phyloP scores from a whole-genome alignment of 768 basidiomycete species.

The Atractiella rhizophila region DNA sequence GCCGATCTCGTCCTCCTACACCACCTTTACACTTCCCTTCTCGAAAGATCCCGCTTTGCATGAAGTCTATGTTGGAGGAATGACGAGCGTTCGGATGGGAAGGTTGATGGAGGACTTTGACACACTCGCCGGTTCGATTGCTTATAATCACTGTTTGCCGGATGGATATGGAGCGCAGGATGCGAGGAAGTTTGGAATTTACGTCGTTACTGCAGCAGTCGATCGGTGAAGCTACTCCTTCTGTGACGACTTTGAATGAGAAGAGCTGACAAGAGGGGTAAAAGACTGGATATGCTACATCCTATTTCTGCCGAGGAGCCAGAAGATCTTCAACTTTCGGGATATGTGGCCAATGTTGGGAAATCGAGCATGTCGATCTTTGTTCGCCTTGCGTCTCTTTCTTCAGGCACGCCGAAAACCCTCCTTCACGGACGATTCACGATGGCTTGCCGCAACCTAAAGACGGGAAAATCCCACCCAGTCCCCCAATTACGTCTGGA shows the following conservation, averaged over 20 bases:
- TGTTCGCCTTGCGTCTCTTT: constrained; percentile 10
- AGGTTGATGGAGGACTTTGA: constrained; percentile 13
- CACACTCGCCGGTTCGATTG: constrained; percentile 5
- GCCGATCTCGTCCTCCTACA: constrained; percentile 9
- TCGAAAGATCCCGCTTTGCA: constrained; percentile 3
- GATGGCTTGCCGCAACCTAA: constrained; percentile 12
- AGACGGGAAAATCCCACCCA: constrained; percentile 9
- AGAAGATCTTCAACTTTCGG: constrained; percentile 15
- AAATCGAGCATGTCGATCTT: constrained; percentile 14
- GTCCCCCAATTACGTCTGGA: constrained; percentile 11
- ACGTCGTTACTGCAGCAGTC: constrained; percentile 16
- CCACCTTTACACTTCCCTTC: constrained; percentile 9
- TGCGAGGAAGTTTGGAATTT: constrained; percentile 10
- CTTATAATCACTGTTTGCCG: constrained; percentile 13
- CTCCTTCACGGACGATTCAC: constrained; percentile 15
- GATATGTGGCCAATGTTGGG: constrained; percentile 11
- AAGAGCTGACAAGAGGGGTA: no score
- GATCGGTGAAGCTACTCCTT: no score
- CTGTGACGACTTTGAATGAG: no score
- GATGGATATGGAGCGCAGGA: constrained; percentile 2
- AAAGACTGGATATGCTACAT: constrained; percentile 14
- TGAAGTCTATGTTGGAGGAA: constrained; percentile 11
- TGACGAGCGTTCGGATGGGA: constrained; percentile 10
- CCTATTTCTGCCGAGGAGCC: constrained; percentile 7
- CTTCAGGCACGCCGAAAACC: constrained; percentile 5